phyloP scores from a whole-genome alignment of 345 rosid genomes.

The Geranium rotundifolium region DNA sequence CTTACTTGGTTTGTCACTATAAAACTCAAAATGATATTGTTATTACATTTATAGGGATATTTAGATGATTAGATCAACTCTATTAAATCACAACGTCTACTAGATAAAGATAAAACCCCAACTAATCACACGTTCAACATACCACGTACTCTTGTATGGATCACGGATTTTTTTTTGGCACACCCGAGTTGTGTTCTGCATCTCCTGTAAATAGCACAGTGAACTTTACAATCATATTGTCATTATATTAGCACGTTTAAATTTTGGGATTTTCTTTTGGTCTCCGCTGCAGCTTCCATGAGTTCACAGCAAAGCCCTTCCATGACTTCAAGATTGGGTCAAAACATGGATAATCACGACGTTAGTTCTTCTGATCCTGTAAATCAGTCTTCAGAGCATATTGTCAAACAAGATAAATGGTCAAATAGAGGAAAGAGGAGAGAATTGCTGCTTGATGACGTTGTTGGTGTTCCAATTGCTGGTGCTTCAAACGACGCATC shows the following conservation, averaged over 20 bases:
- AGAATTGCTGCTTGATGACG: constrained; percentile 79
- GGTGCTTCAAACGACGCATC: constrained; percentile 23
- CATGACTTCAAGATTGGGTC: constrained; percentile 28
- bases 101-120: too few relatives aligned
- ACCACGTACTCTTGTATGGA: background rate
- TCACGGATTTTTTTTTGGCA: background rate
- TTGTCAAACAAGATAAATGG: constrained; percentile 52
- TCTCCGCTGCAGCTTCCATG: constrained; percentile 49
- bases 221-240: too few relatives aligned
- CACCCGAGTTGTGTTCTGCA: too few relatives aligned
- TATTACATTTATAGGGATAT: too few relatives aligned
- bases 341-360: constrained; percentile 34
- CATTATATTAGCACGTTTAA: too few relatives aligned
- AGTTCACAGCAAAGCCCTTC: constrained; percentile 48
- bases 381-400: constrained; percentile 35
- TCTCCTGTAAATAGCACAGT: too few relatives aligned
- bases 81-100: too few relatives aligned
- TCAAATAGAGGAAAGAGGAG: constrained; percentile 75
- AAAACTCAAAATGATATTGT: too few relatives aligned
- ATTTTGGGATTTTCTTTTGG: constrained; percentile 9
- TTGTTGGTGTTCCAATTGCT: constrained; percentile 39
- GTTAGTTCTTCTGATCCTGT: constrained; percentile 33
- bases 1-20: constrained; percentile 4
- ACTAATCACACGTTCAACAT: too few relatives aligned
- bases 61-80: too few relatives aligned